Conservation (phyloP, 2,329 filamentous ascomycete genomes). For the Microcyclospora pomicola region DNA sequence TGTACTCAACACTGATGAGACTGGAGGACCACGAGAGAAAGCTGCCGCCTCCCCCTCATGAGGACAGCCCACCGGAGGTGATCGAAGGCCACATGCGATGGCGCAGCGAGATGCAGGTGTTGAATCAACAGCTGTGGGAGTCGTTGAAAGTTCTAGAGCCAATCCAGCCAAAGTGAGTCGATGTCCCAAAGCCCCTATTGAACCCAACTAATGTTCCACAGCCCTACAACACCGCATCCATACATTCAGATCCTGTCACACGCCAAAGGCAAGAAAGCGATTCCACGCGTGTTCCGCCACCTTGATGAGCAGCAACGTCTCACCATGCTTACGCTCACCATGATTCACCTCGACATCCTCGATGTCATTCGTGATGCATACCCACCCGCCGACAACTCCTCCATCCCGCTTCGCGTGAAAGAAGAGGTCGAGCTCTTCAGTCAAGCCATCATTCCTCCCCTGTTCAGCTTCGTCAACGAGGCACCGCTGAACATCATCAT, state of each 20-base stretch:
- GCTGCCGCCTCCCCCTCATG: conserved; percentile 54
- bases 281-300: conserved; percentile 87
- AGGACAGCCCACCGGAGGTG: conserved; percentile 51
- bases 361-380: conserved; percentile 78
- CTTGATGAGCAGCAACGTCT: conserved; percentile 85
- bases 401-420: conserved; percentile 62
- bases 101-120: conserved; percentile 53
- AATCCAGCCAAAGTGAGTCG: conserved; percentile 45
- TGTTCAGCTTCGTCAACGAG: conserved; percentile 83
- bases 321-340: conserved; percentile 89
- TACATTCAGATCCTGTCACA: conserved; percentile 95
- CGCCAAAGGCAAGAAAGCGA: conserved; percentile 89
- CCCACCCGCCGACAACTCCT: conserved; percentile 53
- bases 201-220: conserved; percentile 20
- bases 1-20: conserved; percentile 79
- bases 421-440: conserved; percentile 91
- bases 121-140: conserved; percentile 72
- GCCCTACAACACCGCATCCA: conserved; percentile 59
- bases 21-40: conserved; percentile 85
- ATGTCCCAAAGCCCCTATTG: not conserved
- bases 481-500: conserved; percentile 83
- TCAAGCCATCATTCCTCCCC: conserved; percentile 71
- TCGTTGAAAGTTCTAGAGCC: conserved; percentile 87
- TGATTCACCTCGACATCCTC: conserved; percentile 81
- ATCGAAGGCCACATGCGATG: conserved; percentile 67